Base-by-base conservation (phyloP, 1,139 yeast species). In the Hansenula sp. region DNA sequence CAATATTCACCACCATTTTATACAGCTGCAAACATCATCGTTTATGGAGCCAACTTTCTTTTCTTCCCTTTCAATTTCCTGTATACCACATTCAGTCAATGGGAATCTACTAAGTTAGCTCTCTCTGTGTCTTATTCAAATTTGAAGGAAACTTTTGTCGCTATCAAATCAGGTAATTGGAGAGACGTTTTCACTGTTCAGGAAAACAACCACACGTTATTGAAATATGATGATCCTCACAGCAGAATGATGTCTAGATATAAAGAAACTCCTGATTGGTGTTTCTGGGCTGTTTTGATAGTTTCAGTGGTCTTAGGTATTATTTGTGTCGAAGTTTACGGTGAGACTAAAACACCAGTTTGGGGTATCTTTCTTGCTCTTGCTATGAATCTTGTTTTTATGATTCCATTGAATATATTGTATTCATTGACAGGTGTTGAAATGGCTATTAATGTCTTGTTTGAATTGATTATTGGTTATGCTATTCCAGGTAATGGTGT, bases 201-300 rank as follows among this genome's bases (percentile, higher is more conserved):
- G 17, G 17, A 11, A 18, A n/a, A 42, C 41, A n/a, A 27, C 60
- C 39, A 65, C 16, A 8, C 4, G 61, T 12, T n/a, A n/a, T n/a
- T n/a, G n/a, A 64, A 60, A 3, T 66, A 61, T 45, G 55, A 68
- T 20, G 86, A 79, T 49, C 75, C 82, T 1, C 82, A 78, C 47
- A 67, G 75, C 33, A 65, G 68, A 40, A 72, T 77, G 75, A 77
- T 78, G 80, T 47, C 66, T 21, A 60, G 62, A 18, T 77, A 77
- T 55, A 68, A 66, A 30, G 87, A 80, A 50, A 84, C 78, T 17
- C 86, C 86, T 12, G 81, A 77, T 45, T 73, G 75, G 74, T 76
- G 77, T 70, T 80, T 72, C 48, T 48, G 75, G 20, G 41, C 62
- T 12, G 68, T 79, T 16, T 59, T 79, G 42, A 45, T 74, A 13